Percentiles rank a stretch among this genome's conserved stretches.
These are phyloP conservation scores for Spencermartinsiella ligniputridi DNA, from an alignment of 1,139 yeast species.

Conservation along the genomic window DNA sequence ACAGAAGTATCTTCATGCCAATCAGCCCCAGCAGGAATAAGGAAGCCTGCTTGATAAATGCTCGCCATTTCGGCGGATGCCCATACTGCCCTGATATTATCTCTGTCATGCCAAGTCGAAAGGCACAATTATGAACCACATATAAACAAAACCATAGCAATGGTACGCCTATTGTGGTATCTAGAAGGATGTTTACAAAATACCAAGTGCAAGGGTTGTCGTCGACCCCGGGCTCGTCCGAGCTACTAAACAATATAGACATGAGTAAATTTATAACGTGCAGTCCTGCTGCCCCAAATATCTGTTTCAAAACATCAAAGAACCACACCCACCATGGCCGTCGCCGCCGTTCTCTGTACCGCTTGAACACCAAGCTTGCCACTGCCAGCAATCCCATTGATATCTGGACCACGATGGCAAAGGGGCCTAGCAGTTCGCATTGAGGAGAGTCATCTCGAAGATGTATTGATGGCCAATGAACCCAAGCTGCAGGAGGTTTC, in stretches of 20 bases:
- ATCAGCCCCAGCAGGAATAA: slow-evolving; percentile 60
- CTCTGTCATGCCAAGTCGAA: slow-evolving; percentile 46
- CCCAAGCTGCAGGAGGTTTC: no score
- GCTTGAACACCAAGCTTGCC: slow-evolving; percentile 65
- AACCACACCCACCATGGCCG: slow-evolving; percentile 87
- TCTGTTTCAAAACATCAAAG: slow-evolving; percentile 85
- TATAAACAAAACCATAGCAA: slow-evolving; percentile 57
- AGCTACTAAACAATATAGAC: slow-evolving; percentile 51
- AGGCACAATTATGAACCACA: slow-evolving; percentile 46
- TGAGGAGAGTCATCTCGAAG: slow-evolving; percentile 7
- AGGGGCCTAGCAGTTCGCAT: slow-evolving; percentile 42
- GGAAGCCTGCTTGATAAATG: slow-evolving; percentile 68
- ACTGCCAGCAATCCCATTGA: slow-evolving; percentile 70
- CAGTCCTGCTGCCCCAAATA: slow-evolving; percentile 78
- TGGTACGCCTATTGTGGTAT: slow-evolving; percentile 94
- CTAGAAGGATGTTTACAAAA: slow-evolving; percentile 78
- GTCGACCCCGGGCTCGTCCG: slow-evolving; percentile 33
- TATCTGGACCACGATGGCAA: slow-evolving; percentile 39
- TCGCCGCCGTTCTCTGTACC: slow-evolving; percentile 76
- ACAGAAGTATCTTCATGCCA: slow-evolving; percentile 52
- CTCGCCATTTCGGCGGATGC: slow-evolving; percentile 56
- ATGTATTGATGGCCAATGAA: not conserved
- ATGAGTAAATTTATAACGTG: slow-evolving; percentile 75
- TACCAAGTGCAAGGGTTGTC: slow-evolving; percentile 60
- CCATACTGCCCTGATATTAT: slow-evolving; percentile 87